Conservation (phyloP, 164 flowering plant species). For the Chimonanthus salicifolius region DNA sequence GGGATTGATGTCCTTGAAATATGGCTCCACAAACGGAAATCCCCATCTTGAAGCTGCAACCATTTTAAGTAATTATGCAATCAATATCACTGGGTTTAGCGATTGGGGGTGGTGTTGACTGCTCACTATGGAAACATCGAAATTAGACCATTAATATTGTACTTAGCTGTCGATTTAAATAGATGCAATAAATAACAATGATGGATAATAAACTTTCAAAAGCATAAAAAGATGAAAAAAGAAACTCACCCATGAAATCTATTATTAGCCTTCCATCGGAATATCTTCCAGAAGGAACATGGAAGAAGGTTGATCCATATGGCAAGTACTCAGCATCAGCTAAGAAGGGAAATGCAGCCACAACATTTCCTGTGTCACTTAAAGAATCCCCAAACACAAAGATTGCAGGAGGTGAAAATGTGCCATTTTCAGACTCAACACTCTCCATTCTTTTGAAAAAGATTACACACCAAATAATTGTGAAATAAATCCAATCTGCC, state of each 20-base stretch:
- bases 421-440: background rate
- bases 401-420: conserved; percentile 14
- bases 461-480: background rate
- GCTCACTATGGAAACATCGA: no score
- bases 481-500: background rate
- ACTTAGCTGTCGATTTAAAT: no score
- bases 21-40: conserved; percentile 17
- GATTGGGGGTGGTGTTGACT: no score
- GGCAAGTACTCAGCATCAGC: conserved; percentile 34
- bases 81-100: no score
- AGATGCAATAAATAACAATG: no score
- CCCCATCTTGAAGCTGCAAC: conserved; percentile 22
- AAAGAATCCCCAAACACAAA: conserved; percentile 61
- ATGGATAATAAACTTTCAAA: no score
- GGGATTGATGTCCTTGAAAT: conserved; percentile 15
- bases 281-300: conserved; percentile 40
- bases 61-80: background rate
- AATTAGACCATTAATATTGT: no score
- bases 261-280: conserved; percentile 45
- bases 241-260: conserved; percentile 8
- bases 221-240: background rate
- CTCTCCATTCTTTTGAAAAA: conserved; percentile 4
- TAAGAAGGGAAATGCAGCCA: conserved; percentile 32
- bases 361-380: conserved; percentile 50
- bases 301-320: conserved; percentile 42